Base-by-base conservation (phyloP, 2,329 filamentous ascomycete genomes). In the Fonsecaea erecta region DNA sequence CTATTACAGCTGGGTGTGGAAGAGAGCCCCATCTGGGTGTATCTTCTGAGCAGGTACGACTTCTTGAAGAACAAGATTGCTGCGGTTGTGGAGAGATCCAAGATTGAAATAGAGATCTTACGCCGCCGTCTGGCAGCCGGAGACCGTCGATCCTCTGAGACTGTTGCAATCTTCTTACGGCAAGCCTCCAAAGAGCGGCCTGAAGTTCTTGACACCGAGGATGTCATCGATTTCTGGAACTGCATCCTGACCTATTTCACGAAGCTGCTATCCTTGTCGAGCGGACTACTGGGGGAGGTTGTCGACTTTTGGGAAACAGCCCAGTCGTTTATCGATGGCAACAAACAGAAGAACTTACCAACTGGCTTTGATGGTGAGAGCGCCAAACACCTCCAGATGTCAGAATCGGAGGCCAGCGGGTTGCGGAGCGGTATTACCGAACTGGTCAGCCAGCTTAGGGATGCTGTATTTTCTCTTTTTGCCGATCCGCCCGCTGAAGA, bases 21-120 rank as follows among this genome's bases (percentile, higher is more conserved):
- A 9, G 93, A 98, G 65, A 99, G 96, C 72, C 95, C 95, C 1
- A 96, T 99, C 68, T 97, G 92, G 91, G 85, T 96, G 11, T 99
- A 95, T 93, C 86, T 99, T 28, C 82, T 94, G 62, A 97, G 92
- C 73, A 88, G 92, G 52, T 96, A 93, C 74, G 92, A 97, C 69
- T 89, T 93, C 73, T 83, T 99, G 62, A 97, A 95, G 77, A 88
- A 88, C 69, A 96, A 91, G 75, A 94, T 98, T 60, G 86, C 87
- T 48, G 83, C 85, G 0, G 90, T 89, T 14, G 92, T 92, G 59
- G 93, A 98, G 69, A 88, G 93, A n/a, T 89, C 90, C 59, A 91
- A 90, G 75, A 87, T 96, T 18, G 94, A 99, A 77, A 93, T 98
- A 70, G 95, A 99, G 76, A 90, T 98, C 26, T 81, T 96, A 54